A percentile compares a stretch with the other conserved stretches of the same genome.
Evolutionary conservation across 495 filamentous ascomycete species (phyloP).

Genomic region (Xylaria flabelliformis): DNA sequence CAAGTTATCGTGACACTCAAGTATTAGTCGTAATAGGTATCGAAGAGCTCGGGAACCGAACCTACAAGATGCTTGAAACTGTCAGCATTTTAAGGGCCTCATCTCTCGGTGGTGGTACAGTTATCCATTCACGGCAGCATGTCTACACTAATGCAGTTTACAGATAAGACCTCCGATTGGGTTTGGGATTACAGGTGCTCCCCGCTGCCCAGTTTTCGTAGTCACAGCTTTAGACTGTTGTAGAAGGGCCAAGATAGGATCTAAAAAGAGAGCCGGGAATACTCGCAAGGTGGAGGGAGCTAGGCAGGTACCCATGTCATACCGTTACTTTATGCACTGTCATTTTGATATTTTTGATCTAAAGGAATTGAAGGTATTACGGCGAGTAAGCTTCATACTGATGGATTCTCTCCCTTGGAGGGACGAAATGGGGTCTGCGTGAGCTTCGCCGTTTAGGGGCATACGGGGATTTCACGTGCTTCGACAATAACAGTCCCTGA

Average conservation of each 20-base stretch:
- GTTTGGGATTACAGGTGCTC: neutral
- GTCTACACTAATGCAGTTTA: neutral
- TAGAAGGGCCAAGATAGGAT: neutral
- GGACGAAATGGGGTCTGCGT: slow-evolving; percentile 10
- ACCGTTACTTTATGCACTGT: neutral
- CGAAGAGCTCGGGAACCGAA: neutral
- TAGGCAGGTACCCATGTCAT: slow-evolving; percentile 1
- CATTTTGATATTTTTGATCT: neutral
- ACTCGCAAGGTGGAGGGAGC: neutral
- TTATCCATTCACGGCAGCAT: neutral
- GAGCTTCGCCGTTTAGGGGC: neutral
- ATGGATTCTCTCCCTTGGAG: slow-evolving; percentile 10
- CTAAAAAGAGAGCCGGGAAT: neutral
- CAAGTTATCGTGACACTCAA: neutral
- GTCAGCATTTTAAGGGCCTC: slow-evolving; percentile 7
- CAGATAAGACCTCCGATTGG: slow-evolving; percentile 5
- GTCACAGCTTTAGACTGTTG: neutral
- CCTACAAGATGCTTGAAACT: slow-evolving; percentile 5
- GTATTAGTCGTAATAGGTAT: neutral
- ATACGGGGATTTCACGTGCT: neutral
- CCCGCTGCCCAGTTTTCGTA: neutral
- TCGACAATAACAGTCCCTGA: neutral
- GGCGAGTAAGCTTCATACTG: slow-evolving; percentile 10
- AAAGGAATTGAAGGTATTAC: neutral
- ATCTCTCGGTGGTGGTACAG: neutral